phyloP scores from a whole-genome alignment of 345 rosid species.

The Cardamine occulta region DNA sequence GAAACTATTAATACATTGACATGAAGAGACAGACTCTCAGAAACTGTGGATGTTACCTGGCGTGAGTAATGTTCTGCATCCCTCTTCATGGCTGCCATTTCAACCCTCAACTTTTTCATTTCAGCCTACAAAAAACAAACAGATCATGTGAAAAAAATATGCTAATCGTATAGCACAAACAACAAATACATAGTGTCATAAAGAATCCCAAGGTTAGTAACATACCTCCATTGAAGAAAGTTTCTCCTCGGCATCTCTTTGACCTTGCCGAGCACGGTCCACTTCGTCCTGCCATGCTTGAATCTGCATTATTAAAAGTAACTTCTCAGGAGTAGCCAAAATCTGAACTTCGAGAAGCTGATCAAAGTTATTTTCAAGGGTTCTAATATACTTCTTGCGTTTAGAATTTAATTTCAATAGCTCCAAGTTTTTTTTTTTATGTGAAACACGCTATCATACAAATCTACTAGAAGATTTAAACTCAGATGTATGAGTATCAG shows the following conservation, averaged over 20 bases:
- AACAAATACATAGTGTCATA: slow-evolving; percentile 3
- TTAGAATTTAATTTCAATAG: background rate
- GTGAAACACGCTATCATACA: slow-evolving; percentile 17
- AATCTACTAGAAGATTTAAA: slow-evolving; percentile 10
- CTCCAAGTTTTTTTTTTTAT: slow-evolving; percentile 12
- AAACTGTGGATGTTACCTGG: slow-evolving; percentile 60
- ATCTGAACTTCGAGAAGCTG: slow-evolving; percentile 17
- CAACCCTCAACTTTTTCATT: slow-evolving; percentile 92
- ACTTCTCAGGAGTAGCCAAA: slow-evolving; percentile 26
- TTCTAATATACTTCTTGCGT: background rate
- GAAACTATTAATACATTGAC: slow-evolving; percentile 6
- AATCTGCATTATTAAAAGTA: slow-evolving; percentile 47
- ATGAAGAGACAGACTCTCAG: slow-evolving; percentile 30
- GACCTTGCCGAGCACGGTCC: slow-evolving; percentile 94
- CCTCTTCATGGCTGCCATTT: slow-evolving; percentile 98
- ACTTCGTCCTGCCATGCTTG: slow-evolving; percentile 98
- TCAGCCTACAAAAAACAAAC: slow-evolving; percentile 69
- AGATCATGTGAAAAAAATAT: slow-evolving; percentile 3
- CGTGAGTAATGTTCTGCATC: slow-evolving; percentile 99
- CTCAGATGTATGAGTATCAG: slow-evolving; percentile 12
- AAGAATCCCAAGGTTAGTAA: slow-evolving; percentile 3
- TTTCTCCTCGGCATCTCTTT: slow-evolving; percentile 95
- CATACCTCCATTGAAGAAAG: slow-evolving; percentile 85
- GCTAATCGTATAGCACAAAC: slow-evolving; percentile 2
- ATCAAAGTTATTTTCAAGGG: slow-evolving; percentile 12